A percentile compares a stretch with the other conserved stretches of the same genome.
Evolutionary conservation across 2,329 filamentous ascomycete genomes (phyloP).

Genomic region (Arthrobotrys pseudoclavata): DNA sequence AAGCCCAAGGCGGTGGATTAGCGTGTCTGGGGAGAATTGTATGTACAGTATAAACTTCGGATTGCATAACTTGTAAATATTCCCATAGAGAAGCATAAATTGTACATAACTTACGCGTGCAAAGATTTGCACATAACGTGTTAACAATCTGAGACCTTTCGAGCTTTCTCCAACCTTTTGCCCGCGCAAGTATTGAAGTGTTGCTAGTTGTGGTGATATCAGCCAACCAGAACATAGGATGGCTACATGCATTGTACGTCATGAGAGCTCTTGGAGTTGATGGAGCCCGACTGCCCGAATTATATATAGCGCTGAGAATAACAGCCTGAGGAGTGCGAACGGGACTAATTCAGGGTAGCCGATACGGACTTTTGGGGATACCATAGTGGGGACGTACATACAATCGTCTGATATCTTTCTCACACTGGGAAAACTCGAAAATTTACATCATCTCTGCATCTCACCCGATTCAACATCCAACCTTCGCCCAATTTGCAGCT

Average conservation of each 20-base stretch:
- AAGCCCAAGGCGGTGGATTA: neutral
- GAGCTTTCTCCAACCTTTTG: neutral
- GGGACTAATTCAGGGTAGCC: conserved; percentile 42
- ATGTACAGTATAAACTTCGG: neutral
- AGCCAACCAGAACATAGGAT: conserved; percentile 43
- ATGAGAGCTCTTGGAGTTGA: conserved; percentile 51
- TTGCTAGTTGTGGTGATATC: conserved; percentile 27
- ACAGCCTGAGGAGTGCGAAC: conserved; percentile 20
- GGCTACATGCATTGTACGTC: conserved; percentile 59
- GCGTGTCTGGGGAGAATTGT: neutral
- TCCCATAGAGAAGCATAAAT: neutral
- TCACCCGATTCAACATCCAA: conserved; percentile 57
- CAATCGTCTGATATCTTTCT: conserved; percentile 22
- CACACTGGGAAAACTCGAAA: conserved; percentile 16
- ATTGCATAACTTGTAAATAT: neutral
- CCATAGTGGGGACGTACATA: conserved; percentile 24
- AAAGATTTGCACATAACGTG: neutral
- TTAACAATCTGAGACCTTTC: neutral
- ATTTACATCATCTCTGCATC: conserved; percentile 18
- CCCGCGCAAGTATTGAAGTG: conserved; percentile 13
- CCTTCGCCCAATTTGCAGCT: conserved; percentile 54
- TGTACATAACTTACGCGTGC: neutral
- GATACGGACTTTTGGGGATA: conserved; percentile 39
- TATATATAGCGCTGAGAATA: conserved; percentile 34
- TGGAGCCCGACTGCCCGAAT: conserved; percentile 29